Percentiles rank a stretch among this genome's conserved stretches.
phyloP scores from a whole-genome alignment of 139 green algal species.

The Tetraselmis striata region DNA sequence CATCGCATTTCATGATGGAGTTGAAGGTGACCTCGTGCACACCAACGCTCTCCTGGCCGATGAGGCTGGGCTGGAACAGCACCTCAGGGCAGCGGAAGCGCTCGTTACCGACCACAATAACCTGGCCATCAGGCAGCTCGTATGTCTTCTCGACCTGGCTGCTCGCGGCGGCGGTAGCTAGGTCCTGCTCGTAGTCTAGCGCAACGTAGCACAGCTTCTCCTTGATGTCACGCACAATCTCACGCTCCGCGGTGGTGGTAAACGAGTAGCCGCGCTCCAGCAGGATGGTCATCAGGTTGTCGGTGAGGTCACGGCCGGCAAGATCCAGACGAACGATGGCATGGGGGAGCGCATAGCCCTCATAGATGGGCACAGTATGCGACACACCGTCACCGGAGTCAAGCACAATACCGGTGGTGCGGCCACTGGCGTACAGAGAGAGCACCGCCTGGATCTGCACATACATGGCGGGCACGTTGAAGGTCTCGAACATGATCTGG shows the following conservation, averaged over 20 bases:
- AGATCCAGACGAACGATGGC: constrained; percentile 94
- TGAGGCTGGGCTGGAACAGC: constrained; percentile 87
- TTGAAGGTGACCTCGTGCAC: constrained; percentile 97
- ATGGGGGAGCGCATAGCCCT: constrained; percentile 94
- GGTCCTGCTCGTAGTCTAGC: constrained; percentile 95
- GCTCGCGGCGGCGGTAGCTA: constrained; percentile 61
- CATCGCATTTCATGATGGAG: constrained; percentile 98
- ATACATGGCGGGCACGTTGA: constrained; percentile 96
- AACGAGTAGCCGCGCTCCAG: constrained; percentile 97
- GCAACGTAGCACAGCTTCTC: constrained; percentile 98
- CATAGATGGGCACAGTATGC: constrained; percentile 95
- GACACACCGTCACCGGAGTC: constrained; percentile 95
- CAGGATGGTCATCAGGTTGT: constrained; percentile 94
- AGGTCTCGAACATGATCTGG: constrained; percentile 99
- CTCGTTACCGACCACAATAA: constrained; percentile 94
- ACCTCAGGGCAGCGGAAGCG: constrained; percentile 95
- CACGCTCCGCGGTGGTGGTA: constrained; percentile 93
- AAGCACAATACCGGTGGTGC: constrained; percentile 97
- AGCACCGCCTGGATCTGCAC: constrained; percentile 96
- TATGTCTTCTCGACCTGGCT: constrained; percentile 92
- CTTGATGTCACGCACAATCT: constrained; percentile 99
- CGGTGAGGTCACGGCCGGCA: constrained; percentile 92
- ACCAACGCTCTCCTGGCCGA: constrained; percentile 83
- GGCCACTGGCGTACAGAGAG: constrained; percentile 93
- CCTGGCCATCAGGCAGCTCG: constrained; percentile 85